Base-by-base conservation (phyloP, 805 yeast genomes). In the Millerago galiae region DNA sequence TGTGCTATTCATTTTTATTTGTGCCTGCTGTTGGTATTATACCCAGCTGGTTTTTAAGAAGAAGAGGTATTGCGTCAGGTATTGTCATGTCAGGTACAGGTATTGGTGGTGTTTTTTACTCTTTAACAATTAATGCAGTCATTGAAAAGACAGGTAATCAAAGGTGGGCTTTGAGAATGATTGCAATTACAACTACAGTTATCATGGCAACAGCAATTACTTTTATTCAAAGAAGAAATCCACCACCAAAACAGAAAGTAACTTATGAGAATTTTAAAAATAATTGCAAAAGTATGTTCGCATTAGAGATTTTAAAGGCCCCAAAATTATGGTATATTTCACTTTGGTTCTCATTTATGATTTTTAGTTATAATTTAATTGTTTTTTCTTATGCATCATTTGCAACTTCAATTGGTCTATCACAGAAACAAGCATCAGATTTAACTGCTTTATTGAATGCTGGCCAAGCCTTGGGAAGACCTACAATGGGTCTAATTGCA, bases 1-100 rank as follows among this genome's bases (percentile, higher is more conserved):
- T 74, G 27, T 57, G 67, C 1, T 66, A 67, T 29, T 77, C 86
- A 0, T 56, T 77, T 13, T 65, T 79, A 29, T 73, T 77, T 40
- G 68, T 79, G 3, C 83, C 91, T 1, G 78, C 76, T 5, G 62
- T 78, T 16, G 69, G 78, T 2, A 60, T 82, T 12, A 53, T 83
- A 21, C 88, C 89, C 0, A 85, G 78, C 42, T 83, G 85, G 83
- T 84, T 84, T 56, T 60, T 75, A 35, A 79, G 75, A 49, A 79
- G 65, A 45, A 67, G 90, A 50, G 80, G 80, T 3, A 57, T 71
- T 13, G 76, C 79, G 1, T 61, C 68, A 48, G 80, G 81, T 9
- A 51, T 70, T 16, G 66, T 71, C 2, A 54, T 70, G 15, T 52
- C 71, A 13, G 81, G 81, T 8, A 73, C 78, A 1, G 81, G 81